phyloP scores from a whole-genome alignment of 78 protist species.

The Pelomyxa schiedti region DNA sequence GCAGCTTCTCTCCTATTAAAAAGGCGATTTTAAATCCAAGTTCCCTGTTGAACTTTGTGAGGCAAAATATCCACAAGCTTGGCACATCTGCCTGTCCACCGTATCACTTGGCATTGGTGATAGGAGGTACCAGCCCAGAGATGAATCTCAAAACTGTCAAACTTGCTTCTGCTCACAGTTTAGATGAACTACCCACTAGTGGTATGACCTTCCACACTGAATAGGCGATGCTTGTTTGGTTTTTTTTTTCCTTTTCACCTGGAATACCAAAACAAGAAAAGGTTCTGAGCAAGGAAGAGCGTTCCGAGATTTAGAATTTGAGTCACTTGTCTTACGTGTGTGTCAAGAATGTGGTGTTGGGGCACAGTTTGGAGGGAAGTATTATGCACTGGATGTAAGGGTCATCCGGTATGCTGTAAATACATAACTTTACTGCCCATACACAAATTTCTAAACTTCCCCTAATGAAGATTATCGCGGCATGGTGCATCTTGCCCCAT shows the following conservation, averaged over 20 bases:
- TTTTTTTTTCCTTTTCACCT: too few relatives aligned
- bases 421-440: background rate
- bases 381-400: constrained; percentile 69
- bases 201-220: too few relatives aligned
- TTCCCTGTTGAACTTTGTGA: constrained; percentile 29
- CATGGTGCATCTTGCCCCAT: constrained; percentile 74
- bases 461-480: constrained; percentile 25
- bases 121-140: constrained; percentile 77
- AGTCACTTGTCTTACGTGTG: constrained; percentile 27
- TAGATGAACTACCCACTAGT: constrained; percentile 58
- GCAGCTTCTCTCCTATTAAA: background rate
- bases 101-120: constrained; percentile 62
- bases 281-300: constrained; percentile 38
- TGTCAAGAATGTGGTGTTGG: constrained; percentile 59
- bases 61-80: constrained; percentile 51
- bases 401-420: constrained; percentile 23
- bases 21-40: constrained; percentile 55
- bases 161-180: constrained; percentile 41
- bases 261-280: too few relatives aligned
- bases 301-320: constrained; percentile 57
- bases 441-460: background rate
- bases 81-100: constrained; percentile 89
- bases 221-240: too few relatives aligned
- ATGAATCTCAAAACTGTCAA: constrained; percentile 77
- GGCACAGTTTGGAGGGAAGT: constrained; percentile 84